Evolutionary conservation across 495 filamentous ascomycete genomes (phyloP).

Genomic region (Xylaria grammica): DNA sequence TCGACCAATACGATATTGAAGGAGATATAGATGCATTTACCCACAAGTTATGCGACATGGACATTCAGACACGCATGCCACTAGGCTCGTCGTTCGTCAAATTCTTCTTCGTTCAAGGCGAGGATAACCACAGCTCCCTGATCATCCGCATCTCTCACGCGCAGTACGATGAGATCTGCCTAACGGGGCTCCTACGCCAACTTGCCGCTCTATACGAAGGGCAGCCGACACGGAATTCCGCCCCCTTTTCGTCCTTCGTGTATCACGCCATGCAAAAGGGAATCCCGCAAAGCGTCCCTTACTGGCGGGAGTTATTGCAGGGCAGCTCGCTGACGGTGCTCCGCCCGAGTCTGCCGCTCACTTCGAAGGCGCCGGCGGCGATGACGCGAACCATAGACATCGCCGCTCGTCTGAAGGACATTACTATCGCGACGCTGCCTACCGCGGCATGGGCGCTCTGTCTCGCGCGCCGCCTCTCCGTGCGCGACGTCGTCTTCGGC

Average conservation of each 20-base stretch:
- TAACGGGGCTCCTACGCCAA: constrained; percentile 63
- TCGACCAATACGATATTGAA: constrained; percentile 61
- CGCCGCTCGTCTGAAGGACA: constrained; percentile 47
- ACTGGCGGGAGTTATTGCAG: constrained; percentile 62
- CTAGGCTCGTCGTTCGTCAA: constrained; percentile 69
- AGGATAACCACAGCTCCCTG: constrained; percentile 59
- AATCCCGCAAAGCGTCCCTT: constrained; percentile 46
- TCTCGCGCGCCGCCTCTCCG: constrained; percentile 56
- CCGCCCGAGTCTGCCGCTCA: constrained; percentile 33
- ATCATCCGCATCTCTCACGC: constrained; percentile 72
- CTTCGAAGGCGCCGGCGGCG: constrained; percentile 38
- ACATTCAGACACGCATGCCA: constrained; percentile 54
- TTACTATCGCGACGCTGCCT: constrained; percentile 62
- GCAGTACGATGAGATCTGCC: constrained; percentile 75
- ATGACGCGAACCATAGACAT: constrained; percentile 51
- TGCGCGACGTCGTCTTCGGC: constrained; percentile 64
- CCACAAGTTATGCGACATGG: constrained; percentile 52
- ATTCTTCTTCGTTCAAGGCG: constrained; percentile 62
- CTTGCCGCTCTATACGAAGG: constrained; percentile 44
- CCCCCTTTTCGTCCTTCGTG: constrained; percentile 66
- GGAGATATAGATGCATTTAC: constrained; percentile 58
- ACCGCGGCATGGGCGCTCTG: constrained; percentile 68
- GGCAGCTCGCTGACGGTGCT: constrained; percentile 58
- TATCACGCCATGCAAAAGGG: constrained; percentile 45
- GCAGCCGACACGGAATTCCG: constrained; percentile 39